These are phyloP conservation scores for Asclepias syriaca DNA, from an alignment of 257 asterid genomes.

Conservation along the genomic window DNA sequence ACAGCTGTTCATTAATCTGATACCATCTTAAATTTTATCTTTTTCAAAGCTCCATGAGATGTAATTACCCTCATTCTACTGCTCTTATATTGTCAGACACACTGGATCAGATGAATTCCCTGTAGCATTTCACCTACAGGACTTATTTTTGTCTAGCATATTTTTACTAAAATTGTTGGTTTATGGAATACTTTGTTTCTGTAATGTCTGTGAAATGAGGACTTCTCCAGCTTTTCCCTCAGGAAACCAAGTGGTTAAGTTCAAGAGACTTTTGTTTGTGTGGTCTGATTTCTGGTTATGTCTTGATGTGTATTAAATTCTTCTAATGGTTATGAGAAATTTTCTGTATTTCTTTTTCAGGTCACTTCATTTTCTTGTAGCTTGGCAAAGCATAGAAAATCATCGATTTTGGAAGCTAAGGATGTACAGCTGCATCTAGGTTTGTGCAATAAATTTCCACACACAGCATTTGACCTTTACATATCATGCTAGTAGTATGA, in stretches of 20 bases:
- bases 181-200: not conserved
- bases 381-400: slow-evolving; percentile 94
- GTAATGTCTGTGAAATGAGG: not conserved
- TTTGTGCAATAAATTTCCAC: slow-evolving; percentile 30
- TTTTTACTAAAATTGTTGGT: not conserved
- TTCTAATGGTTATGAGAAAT: not conserved
- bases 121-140: not conserved
- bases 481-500: not conserved
- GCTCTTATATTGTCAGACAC: not conserved
- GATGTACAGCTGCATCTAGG: slow-evolving; percentile 92
- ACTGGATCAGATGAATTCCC: not conserved
- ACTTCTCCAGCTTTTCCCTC: not conserved
- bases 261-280: not conserved
- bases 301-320: not conserved
- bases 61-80: not conserved
- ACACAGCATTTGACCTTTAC: not conserved
- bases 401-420: slow-evolving; percentile 86
- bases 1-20: not conserved
- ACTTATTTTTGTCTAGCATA: not conserved
- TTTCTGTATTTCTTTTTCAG: slow-evolving; percentile 32
- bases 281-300: not conserved
- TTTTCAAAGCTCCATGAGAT: not conserved
- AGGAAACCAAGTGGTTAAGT: not conserved
- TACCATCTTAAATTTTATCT: not conserved
- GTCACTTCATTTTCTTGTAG: slow-evolving; percentile 79